phyloP scores from a whole-genome alignment of 73 alveolate species.

The Diophrys appendiculata region DNA sequence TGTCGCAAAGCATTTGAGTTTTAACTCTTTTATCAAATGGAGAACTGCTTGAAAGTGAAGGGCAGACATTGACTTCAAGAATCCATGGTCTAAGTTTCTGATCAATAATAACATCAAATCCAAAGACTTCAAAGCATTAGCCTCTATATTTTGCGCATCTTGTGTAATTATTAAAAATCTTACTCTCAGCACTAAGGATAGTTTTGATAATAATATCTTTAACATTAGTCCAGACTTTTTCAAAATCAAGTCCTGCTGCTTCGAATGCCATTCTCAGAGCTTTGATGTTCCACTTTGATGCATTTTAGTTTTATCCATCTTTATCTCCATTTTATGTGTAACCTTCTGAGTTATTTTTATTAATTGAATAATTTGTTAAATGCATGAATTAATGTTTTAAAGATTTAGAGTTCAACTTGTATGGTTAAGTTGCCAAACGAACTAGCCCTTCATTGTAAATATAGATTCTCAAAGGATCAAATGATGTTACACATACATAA shows the following conservation, averaged over 20 bases:
- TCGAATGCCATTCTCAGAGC: conserved; percentile 54
- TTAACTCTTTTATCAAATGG: conserved; percentile 52
- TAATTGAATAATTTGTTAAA: conserved; percentile 63
- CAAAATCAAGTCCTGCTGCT: conserved; percentile 62
- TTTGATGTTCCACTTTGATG: conserved; percentile 84
- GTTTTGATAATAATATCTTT: conserved; percentile 63
- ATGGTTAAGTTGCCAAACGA: conserved; percentile 95
- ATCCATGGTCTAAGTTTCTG: conserved; percentile 40
- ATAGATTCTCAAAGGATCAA: conserved; percentile 94
- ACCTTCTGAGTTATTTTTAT: conserved; percentile 63
- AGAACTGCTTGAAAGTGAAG: conserved; percentile 48
- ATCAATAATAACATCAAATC: conserved; percentile 40
- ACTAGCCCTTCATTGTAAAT: conserved; percentile 97
- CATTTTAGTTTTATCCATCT: conserved; percentile 51
- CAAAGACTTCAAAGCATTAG: conserved; percentile 69
- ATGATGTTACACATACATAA: conserved; percentile 89
- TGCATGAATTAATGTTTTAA: conserved; percentile 48
- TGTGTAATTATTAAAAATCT: conserved; percentile 36
- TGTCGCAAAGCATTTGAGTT: conserved; percentile 53
- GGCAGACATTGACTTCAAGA: conserved; percentile 64
- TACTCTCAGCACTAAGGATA: conserved; percentile 52
- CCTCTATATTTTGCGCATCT: conserved; percentile 24
- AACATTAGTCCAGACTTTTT: conserved; percentile 22
- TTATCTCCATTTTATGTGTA: neutral
- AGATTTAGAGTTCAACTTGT: conserved; percentile 48